These are phyloP conservation scores for Vitis labrusca DNA, from an alignment of 164 flowering plant genomes.

Conservation along the genomic window DNA sequence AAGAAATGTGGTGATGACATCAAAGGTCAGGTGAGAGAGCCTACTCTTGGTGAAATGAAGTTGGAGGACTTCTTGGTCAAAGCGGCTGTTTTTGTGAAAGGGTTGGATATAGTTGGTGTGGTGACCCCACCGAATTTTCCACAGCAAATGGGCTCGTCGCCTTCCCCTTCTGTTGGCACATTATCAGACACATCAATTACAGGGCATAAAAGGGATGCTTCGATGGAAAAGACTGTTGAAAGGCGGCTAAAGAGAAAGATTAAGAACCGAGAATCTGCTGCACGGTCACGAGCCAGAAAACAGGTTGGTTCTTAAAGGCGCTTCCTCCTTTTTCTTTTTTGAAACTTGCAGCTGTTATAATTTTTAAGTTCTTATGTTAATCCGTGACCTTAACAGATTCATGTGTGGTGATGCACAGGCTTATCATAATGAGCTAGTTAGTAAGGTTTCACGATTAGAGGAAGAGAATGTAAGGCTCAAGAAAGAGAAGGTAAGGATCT, in stretches of 20 bases:
- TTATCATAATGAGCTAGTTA: constrained; percentile 55
- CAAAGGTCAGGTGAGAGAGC: constrained; percentile 26
- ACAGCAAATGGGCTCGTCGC: constrained; percentile 26
- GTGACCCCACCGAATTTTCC: constrained; percentile 19
- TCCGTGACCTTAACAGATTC: neutral
- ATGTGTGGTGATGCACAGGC: constrained; percentile 34
- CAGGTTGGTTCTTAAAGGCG: constrained; percentile 28
- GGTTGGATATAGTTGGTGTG: constrained; percentile 21
- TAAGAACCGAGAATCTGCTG: constrained; percentile 76
- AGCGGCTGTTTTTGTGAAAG: constrained; percentile 51
- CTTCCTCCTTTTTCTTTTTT: neutral
- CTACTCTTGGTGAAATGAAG: constrained; percentile 45
- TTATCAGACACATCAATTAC: constrained; percentile 35
- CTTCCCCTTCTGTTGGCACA: constrained; percentile 39
- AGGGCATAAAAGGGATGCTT: constrained; percentile 36
- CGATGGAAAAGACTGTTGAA: constrained; percentile 49
- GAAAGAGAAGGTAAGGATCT: constrained; percentile 34
- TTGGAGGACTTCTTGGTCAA: constrained; percentile 67
- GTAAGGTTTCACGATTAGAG: constrained; percentile 47
- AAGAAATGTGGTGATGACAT: constrained; percentile 28
- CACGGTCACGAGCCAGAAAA: constrained; percentile 73
- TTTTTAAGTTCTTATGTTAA: constrained; percentile 1
- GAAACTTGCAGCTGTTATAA: neutral
- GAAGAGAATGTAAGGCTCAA: constrained; percentile 37
- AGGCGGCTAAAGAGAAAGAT: constrained; percentile 69